Conservation (phyloP, 2,329 filamentous ascomycete species). For the Juglanconis sp. region DNA sequence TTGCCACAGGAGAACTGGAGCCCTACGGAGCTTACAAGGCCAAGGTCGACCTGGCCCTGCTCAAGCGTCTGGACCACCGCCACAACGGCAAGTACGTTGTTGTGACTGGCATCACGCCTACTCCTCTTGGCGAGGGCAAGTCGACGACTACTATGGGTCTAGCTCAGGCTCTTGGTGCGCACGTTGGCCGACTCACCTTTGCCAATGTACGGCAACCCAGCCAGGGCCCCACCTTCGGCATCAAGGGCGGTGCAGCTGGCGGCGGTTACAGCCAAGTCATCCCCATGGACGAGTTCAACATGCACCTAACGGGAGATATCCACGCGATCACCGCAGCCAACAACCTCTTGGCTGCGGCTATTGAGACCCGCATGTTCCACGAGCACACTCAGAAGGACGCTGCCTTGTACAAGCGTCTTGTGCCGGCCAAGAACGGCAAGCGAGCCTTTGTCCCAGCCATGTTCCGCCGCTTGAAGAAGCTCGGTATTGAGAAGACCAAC, state of each 20-base stretch:
- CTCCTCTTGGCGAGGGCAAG: constrained; percentile 94
- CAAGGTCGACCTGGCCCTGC: constrained; percentile 80
- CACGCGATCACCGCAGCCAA: constrained; percentile 96
- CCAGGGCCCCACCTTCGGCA: constrained; percentile 96
- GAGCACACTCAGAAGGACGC: constrained; percentile 92
- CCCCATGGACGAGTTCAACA: constrained; percentile 99
- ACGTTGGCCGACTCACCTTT: constrained; percentile 83
- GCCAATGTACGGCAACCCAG: constrained; percentile 97
- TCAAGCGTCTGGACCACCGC: constrained; percentile 83
- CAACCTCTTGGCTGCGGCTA: constrained; percentile 92
- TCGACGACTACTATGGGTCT: constrained; percentile 97
- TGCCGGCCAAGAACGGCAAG: constrained; percentile 86
- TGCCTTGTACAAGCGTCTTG: constrained; percentile 80
- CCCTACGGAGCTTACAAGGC: constrained; percentile 94
- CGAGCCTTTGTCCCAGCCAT: constrained; percentile 84
- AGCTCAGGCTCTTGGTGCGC: constrained; percentile 86
- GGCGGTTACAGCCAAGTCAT: constrained; percentile 99
- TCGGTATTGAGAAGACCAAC: constrained; percentile 93
- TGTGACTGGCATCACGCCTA: constrained; percentile 93
- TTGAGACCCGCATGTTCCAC: constrained; percentile 98
- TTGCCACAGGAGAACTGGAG: constrained; percentile 84
- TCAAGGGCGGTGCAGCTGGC: constrained; percentile 96
- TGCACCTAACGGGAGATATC: constrained; percentile 96
- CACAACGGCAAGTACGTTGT: constrained; percentile 87
- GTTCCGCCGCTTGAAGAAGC: constrained; percentile 90